Base-by-base conservation (phyloP, 352 stramenopile genomes). In the Halophytophthora polymorphica region DNA sequence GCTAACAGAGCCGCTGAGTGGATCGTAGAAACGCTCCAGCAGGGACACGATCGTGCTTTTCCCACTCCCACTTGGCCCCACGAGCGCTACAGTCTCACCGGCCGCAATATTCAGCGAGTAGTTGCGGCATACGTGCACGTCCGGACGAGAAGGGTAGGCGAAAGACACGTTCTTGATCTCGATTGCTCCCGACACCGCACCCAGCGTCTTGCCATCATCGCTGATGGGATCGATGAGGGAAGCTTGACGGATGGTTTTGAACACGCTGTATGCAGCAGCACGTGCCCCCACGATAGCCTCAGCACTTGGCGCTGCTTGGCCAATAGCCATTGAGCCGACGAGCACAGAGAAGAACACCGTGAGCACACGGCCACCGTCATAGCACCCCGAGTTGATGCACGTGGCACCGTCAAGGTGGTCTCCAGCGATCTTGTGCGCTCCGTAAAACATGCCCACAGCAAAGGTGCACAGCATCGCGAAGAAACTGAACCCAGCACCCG, bases 21-120 rank as follows among this genome's bases (percentile, higher is more conserved):
- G 72, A 55, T 97, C 88, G 56, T 97, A 97, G 56, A 98, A 97
- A 5, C 90, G 70, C 57, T 96, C 96, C 1, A 98, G 63, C 2
- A 97, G 69, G 17, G 87, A 73, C 10, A 77, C 78, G 38, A 97
- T 72, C 15, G 90, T 98, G 14, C 85, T 95, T 60, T 97, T 96
- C 46, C 90, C 72, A 17, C 62, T 66, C 2, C 72, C 72, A 35
- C 66, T 79, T 1, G 61, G 37, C 10, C 67, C 72, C 10, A 75
- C 69, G 11, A 82, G 58, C 1, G 65, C 73, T 18, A 87, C 66
- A 3, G 70, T 85, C 40, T 84, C 58, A 2, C 77, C 77, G 11
- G 55, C 56, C 25, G 61, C 57, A 19, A 92, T 57, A 8, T 37
- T 50, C 6, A 78, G 56, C 10, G 56, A 68, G 48, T 77, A 77